phyloP scores from a whole-genome alignment of 164 flowering plant genomes.

The Nelumbo lutea region DNA sequence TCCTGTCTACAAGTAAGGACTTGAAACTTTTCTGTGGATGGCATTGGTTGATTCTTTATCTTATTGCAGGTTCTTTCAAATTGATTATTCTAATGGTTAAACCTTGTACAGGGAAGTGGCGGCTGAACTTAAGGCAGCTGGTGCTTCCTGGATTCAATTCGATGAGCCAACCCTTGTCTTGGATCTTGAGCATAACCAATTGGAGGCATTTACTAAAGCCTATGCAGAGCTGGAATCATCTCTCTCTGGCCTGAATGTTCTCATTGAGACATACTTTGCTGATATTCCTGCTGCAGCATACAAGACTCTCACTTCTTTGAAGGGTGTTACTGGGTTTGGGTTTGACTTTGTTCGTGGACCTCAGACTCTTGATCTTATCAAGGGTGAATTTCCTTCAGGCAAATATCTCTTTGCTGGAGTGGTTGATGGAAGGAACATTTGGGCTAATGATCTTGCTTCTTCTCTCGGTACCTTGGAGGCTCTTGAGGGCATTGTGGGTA shows the following conservation, averaged over 20 bases:
- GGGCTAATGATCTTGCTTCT: slow-evolving; percentile 88
- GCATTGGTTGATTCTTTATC: not conserved
- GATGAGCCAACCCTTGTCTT: slow-evolving; percentile 78
- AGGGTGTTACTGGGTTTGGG: slow-evolving; percentile 66
- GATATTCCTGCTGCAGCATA: slow-evolving; percentile 74
- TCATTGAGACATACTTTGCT: slow-evolving; percentile 89
- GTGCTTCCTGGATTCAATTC: slow-evolving; percentile 87
- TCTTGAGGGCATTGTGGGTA: slow-evolving; percentile 78
- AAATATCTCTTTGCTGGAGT: slow-evolving; percentile 90
- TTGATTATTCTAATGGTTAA: not conserved
- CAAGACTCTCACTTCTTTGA: slow-evolving; percentile 62
- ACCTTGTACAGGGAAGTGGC: slow-evolving; percentile 49
- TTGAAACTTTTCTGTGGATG: not conserved
- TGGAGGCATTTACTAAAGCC: slow-evolving; percentile 72
- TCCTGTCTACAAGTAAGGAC: slow-evolving; percentile 64
- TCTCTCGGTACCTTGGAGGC: slow-evolving; percentile 51
- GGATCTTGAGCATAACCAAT: slow-evolving; percentile 72
- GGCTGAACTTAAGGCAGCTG: slow-evolving; percentile 78
- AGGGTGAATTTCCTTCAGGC: slow-evolving; percentile 61
- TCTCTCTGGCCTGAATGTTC: slow-evolving; percentile 61
- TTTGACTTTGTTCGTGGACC: slow-evolving; percentile 84
- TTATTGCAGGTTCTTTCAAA: not conserved
- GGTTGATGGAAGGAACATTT: slow-evolving; percentile 96
- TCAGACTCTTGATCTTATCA: slow-evolving; percentile 67
- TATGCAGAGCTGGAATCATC: slow-evolving; percentile 68